These are phyloP conservation scores for Seiridium unicorne DNA, from an alignment of 2,329 filamentous ascomycete genomes.

Conservation along the genomic window DNA sequence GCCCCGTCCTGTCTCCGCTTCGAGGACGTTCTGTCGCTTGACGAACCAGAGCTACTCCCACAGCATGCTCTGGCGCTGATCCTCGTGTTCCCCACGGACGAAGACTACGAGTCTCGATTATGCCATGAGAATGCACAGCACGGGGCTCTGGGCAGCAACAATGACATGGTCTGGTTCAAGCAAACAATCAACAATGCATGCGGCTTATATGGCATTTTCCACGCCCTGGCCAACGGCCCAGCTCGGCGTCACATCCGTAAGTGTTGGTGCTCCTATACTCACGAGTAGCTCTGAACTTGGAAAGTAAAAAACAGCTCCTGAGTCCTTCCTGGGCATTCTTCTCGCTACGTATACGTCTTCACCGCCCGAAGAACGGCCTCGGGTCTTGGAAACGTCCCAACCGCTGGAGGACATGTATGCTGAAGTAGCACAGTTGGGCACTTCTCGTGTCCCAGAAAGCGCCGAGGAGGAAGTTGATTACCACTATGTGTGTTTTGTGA, in stretches of 20 bases:
- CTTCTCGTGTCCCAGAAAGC: slow-evolving; percentile 56
- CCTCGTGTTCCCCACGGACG: slow-evolving; percentile 65
- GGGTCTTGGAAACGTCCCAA: slow-evolving; percentile 61
- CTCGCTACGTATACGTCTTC: too few relatives aligned
- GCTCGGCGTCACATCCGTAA: slow-evolving; percentile 34
- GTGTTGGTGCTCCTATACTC: not conserved
- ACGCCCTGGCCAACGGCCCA: slow-evolving; percentile 61
- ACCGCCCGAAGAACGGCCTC: slow-evolving; percentile 36
- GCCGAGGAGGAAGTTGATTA: slow-evolving; percentile 64
- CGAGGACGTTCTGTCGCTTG: slow-evolving; percentile 68
- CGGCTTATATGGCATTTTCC: slow-evolving; percentile 66
- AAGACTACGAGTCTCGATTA: slow-evolving; percentile 58
- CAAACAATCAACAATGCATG: slow-evolving; percentile 73
- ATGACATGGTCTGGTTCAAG: slow-evolving; percentile 71
- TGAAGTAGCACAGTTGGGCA: slow-evolving; percentile 58
- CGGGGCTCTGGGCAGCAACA: slow-evolving; percentile 39
- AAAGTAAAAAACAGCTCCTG: too few relatives aligned
- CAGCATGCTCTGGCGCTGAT: slow-evolving; percentile 66
- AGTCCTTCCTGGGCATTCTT: too few relatives aligned
- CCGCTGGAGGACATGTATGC: slow-evolving; percentile 64
- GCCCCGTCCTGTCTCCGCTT: slow-evolving; percentile 58
- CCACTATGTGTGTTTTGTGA: slow-evolving; percentile 73
- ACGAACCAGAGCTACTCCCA: slow-evolving; percentile 65
- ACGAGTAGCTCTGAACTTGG: too few relatives aligned
- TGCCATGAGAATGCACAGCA: slow-evolving; percentile 20